These are phyloP conservation scores for Echeveria elegans DNA, from an alignment of 164 flowering plant genomes.

Conservation along the genomic window DNA sequence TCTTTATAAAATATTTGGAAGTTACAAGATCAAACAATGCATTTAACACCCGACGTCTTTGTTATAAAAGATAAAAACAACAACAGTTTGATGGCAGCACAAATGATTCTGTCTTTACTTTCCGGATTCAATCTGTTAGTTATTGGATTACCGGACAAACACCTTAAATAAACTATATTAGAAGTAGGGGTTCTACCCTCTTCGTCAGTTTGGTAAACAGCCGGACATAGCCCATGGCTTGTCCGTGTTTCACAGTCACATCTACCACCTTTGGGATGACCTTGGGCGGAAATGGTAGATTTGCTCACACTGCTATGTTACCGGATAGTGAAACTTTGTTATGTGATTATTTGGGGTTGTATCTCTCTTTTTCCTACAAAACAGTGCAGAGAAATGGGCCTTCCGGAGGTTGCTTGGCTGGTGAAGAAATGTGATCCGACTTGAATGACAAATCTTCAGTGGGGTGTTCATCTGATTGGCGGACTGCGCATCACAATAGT, in stretches of 20 bases:
- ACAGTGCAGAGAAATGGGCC: slow-evolving; percentile 75
- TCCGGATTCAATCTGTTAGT: slow-evolving; percentile 35
- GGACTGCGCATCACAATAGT: slow-evolving; percentile 64
- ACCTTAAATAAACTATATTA: slow-evolving; percentile 12
- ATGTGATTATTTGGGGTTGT: slow-evolving; percentile 23
- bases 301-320: slow-evolving; percentile 28
- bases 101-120: slow-evolving; percentile 11
- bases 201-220: slow-evolving; percentile 24
- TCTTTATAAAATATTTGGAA: no score
- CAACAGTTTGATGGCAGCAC: not conserved
- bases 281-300: slow-evolving; percentile 17
- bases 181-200: not conserved
- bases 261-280: not conserved
- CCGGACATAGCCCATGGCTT: slow-evolving; percentile 21
- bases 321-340: slow-evolving; percentile 15
- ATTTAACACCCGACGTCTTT: not conserved
- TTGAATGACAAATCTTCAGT: slow-evolving; percentile 49
- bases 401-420: slow-evolving; percentile 69
- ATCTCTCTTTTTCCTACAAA: slow-evolving; percentile 74
- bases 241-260: slow-evolving; percentile 4
- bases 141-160: slow-evolving; percentile 18
- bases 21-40: no score
- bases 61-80: not conserved
- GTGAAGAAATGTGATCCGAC: slow-evolving; percentile 57
- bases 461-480: slow-evolving; percentile 76